Base-by-base conservation (phyloP, 352 stramenopile genomes). In the Stephanocyclus meneghinianus region DNA sequence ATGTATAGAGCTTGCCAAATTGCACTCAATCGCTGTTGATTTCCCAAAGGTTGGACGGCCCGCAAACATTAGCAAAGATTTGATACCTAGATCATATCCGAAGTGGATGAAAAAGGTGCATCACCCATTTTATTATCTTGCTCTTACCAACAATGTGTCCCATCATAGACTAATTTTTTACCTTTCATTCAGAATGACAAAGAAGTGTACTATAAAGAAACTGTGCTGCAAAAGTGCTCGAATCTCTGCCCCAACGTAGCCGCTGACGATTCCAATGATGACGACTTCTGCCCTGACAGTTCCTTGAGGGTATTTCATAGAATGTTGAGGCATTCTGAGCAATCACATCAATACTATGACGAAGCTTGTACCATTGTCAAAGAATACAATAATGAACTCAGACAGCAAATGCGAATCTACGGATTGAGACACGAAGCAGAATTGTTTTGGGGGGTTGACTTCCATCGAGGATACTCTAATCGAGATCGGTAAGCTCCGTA, bases 11-110 rank as follows among this genome's bases (percentile, higher is more conserved):
- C 48, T 77, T n/a, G 56, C 69, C 35, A 59, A 61, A 21, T 37
- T 77, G 18, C 69, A 77, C 50, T 71, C 57, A 15, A 71, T 77
- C 21, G 56, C 69, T 55, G 69, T 77, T 44, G 69, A 77, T 37
- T 77, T 70, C 32, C 69, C 69, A 47, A 77, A 77, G 29, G 45
- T 37, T 71, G 69, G 69, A 18, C 18, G 63, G 30, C 69, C 69
- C 2, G 69, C 69, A 42, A n/a, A 35, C 3, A 61, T 61, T 16
- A 13, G 26, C 13, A 26, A 26, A 35, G 53, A 61, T 37, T 35
- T 61, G 16, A 61, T 61, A 6, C 53, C 53, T 16, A 61, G 30
- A 26, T 9, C 3, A 26, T 61, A 61, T 37, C 53, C 53, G 53
- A 61, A 61, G 26, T 61, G 53, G 53, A 61, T 61, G 53, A 61